A percentile compares a stretch with the other conserved stretches of the same genome.
These are phyloP conservation scores for Trichodelitschia bisporula DNA, from an alignment of 495 filamentous ascomycete genomes.

Conservation along the genomic window DNA sequence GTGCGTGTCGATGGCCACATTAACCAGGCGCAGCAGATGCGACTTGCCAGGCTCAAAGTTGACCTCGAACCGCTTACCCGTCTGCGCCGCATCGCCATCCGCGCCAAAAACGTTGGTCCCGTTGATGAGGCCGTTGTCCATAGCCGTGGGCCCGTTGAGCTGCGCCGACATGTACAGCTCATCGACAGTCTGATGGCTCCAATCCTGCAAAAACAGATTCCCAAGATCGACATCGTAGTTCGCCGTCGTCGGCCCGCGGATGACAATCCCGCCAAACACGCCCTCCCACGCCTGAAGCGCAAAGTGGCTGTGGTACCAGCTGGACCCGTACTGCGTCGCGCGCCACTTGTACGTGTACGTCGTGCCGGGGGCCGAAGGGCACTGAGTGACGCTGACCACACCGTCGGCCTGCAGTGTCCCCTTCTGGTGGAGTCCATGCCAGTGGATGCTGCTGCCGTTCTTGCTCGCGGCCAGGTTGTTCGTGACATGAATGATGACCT, in stretches of 20 bases:
- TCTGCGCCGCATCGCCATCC: slow-evolving; percentile 11
- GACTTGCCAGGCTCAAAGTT: slow-evolving; percentile 17
- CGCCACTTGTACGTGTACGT: slow-evolving; percentile 13
- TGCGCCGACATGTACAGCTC: slow-evolving; percentile 14
- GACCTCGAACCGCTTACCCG: slow-evolving; percentile 18
- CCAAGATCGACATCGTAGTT: slow-evolving; percentile 12
- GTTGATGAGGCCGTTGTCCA: slow-evolving; percentile 28
- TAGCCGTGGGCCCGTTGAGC: slow-evolving; percentile 11
- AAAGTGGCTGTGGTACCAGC: slow-evolving; percentile 18
- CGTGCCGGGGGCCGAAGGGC: slow-evolving; percentile 18
- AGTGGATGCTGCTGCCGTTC: slow-evolving; percentile 25
- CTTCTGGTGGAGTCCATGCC: slow-evolving; percentile 25
- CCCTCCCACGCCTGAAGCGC: slow-evolving; percentile 16
- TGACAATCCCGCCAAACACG: slow-evolving; percentile 15
- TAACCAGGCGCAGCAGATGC: slow-evolving; percentile 26
- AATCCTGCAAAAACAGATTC: slow-evolving; percentile 14
- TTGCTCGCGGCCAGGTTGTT: slow-evolving; percentile 12
- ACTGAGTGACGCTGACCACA: slow-evolving; percentile 19
- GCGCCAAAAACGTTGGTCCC: slow-evolving; percentile 25
- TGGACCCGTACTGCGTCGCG: slow-evolving; percentile 12
- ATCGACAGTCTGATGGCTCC: slow-evolving; percentile 12
- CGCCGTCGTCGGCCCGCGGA: slow-evolving; percentile 13
- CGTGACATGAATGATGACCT: slow-evolving; percentile 12
- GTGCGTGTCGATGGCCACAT: slow-evolving; percentile 22
- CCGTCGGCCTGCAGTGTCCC: slow-evolving; percentile 22